These are phyloP conservation scores for Uronychia binucleata DNA, from an alignment of 73 alveolate genomes.

Conservation along the genomic window DNA sequence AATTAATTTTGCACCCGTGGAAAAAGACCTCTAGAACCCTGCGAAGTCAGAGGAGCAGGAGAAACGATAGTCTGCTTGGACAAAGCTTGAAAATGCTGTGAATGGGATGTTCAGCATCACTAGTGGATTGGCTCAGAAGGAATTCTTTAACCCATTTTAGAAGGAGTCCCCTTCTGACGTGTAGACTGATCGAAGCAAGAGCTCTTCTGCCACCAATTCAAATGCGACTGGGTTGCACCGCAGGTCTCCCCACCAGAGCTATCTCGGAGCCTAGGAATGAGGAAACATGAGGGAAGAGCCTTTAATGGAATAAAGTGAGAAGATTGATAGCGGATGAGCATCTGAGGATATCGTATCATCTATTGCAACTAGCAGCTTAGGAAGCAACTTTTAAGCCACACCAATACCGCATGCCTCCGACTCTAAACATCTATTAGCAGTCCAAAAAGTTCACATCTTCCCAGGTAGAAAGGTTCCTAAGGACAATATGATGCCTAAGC, in stretches of 20 bases:
- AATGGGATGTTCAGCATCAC: neutral
- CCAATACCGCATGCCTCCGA: neutral
- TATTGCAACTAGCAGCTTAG: neutral
- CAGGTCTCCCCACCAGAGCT: neutral
- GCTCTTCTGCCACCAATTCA: neutral
- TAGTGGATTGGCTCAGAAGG: too few relatives aligned
- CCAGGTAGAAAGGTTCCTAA: neutral
- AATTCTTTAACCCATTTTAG: too few relatives aligned
- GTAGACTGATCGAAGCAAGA: too few relatives aligned
- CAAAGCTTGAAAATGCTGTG: neutral
- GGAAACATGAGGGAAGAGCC: neutral
- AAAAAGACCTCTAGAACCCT: too few relatives aligned
- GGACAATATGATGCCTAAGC: neutral
- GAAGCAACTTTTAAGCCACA: neutral
- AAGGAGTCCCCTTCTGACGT: too few relatives aligned
- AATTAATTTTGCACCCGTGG: too few relatives aligned
- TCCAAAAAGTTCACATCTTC: neutral
- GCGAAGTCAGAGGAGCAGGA: neutral
- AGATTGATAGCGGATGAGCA: neutral
- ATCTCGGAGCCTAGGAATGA: too few relatives aligned
- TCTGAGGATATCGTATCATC: neutral
- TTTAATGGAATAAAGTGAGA: neutral
- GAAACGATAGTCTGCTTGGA: neutral
- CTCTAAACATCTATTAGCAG: too few relatives aligned
- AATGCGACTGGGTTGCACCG: neutral